Conservation (phyloP, 2,329 filamentous ascomycete species). For the Xylariaceae sp. region DNA sequence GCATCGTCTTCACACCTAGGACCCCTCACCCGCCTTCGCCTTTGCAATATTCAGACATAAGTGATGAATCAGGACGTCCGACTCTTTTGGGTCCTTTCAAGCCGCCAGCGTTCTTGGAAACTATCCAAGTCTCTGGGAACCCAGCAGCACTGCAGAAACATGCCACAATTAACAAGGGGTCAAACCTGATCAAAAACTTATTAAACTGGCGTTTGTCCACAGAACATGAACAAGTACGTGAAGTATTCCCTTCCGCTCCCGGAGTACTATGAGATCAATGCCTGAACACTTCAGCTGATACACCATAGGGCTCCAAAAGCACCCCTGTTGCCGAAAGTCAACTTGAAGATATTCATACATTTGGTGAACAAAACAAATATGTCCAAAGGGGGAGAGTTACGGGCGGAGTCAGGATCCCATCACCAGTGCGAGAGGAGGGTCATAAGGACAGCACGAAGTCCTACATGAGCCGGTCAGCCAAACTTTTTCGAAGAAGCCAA, state of each 20-base stretch:
- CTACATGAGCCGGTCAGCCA: conserved; percentile 28
- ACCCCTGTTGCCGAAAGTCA: too few species aligned
- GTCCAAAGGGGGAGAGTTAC: neutral
- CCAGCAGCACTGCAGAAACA: neutral
- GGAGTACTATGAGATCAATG: too few species aligned
- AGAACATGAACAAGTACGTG: conserved; percentile 9
- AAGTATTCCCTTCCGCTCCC: neutral
- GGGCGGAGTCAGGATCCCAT: conserved; percentile 3
- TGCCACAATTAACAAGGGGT: neutral
- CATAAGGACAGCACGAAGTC: conserved; percentile 9
- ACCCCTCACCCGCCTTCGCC: conserved; percentile 4
- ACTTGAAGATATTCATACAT: neutral
- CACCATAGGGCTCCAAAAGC: too few species aligned
- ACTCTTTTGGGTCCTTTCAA: neutral
- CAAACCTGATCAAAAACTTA: conserved; percentile 6
- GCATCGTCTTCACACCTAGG: conserved; percentile 2
- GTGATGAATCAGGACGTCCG: conserved; percentile 1
- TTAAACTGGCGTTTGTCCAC: conserved; percentile 12
- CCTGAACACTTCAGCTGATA: too few species aligned
- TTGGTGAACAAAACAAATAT: neutral
- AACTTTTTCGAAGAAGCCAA: conserved; percentile 38
- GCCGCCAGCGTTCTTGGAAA: neutral
- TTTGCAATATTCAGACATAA: conserved; percentile 6
- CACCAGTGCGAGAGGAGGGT: conserved; percentile 33
- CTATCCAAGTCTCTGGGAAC: neutral